Conservation (phyloP, 2,329 filamentous ascomycete species). For the Neopestalotiopsis sp. region DNA sequence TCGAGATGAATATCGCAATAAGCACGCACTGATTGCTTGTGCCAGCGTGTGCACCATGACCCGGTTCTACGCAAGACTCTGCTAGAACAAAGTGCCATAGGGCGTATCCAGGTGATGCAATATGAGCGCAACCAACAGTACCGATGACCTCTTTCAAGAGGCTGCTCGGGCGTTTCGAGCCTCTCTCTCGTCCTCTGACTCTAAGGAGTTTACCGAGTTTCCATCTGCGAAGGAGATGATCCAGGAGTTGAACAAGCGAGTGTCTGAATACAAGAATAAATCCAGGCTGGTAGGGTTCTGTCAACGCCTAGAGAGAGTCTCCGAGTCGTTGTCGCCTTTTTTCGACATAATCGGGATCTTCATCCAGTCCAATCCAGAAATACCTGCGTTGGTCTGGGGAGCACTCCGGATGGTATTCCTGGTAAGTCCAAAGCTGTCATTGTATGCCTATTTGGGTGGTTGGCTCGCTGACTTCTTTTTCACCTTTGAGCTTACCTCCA, state of each 20-base stretch:
- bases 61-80: no score
- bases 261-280: background rate
- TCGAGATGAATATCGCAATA: no score
- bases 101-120: no score
- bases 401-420: background rate
- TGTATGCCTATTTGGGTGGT: no score
- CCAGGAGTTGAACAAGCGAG: background rate
- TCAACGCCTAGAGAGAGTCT: background rate
- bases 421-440: background rate
- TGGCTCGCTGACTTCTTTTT: no score
- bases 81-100: no score
- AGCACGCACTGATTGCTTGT: no score
- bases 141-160: no score
- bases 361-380: background rate
- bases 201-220: background rate
- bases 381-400: background rate
- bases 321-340: background rate
- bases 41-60: no score
- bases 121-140: no score
- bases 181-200: background rate
- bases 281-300: background rate
- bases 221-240: background rate
- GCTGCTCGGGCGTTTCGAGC: no score
- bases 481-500: background rate
- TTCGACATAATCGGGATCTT: slow-evolving; percentile 1